Evolutionary conservation across 805 yeast genomes (phyloP), one percentile per base, ranked within the genome.

Genomic region (Hanseniaspora lindneri): DNA sequence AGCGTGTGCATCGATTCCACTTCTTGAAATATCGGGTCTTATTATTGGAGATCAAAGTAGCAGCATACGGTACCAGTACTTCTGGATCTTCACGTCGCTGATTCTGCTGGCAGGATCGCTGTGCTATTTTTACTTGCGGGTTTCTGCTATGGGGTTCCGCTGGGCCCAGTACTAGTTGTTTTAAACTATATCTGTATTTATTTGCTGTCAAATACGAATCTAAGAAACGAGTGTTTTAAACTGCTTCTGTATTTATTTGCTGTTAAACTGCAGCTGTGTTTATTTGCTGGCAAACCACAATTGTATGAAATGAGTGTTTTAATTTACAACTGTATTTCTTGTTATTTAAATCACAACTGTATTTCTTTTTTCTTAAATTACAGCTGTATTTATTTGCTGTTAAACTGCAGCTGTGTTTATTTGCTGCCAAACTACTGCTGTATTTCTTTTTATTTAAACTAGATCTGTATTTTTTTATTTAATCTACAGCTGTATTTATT

Each of bases 11-110:
- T 63, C 67, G 21, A 58, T 74, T 35, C 63, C 70, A 3, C 62
- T 69, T 9, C 60, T 74, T 11, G 77, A 77, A 6, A 59, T 69
- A n/a, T 71, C 73, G 0, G 70, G 76, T 36, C 69, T 69, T 7
- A 64, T 73, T 29, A 69, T 72, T 39, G 71, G 68, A 1, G 58
- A 62, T 37, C 67, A 64, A 10, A 33, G 27, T 14, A 51, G 65
- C 16, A 36, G 56, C 3, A 47, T 50, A 1, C 58, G 61, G 6
- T 72, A 70, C 54, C 57, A 66, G 40, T 54, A 65, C 44, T 64
- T 61, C 49, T 62, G 69, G 32, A 53, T 64, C 30, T 68, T 62
- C 51, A 54, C 60, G 16, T 60, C 65, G 1, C 40, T 62, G 27
- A 55, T 73, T 28, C 66, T 71, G 6, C 53, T 66, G 17, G 58